A percentile compares a stretch with the other conserved stretches of the same genome.
Evolutionary conservation across 805 yeast genomes (phyloP).

Genomic region (Candida boleticola): DNA sequence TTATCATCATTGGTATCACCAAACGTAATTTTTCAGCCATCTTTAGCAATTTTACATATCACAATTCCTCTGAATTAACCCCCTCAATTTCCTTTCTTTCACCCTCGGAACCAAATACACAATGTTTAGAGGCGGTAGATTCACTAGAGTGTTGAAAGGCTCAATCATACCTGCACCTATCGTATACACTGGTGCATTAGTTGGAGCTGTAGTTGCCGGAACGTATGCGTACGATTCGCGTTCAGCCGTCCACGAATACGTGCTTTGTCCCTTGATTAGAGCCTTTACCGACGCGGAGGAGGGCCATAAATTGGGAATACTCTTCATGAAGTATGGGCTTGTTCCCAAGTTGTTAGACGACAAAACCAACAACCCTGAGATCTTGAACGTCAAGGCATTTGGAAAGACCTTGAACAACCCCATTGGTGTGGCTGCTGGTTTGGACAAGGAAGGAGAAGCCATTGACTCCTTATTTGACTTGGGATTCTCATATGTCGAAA

Average conservation of each 20-base stretch:
- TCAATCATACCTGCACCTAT: conserved; percentile 18
- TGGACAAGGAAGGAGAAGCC: conserved; percentile 91
- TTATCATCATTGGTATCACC: too few species aligned
- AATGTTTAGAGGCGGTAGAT: conserved; percentile 1
- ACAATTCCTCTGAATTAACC: too few species aligned
- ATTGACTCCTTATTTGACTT: conserved; percentile 72
- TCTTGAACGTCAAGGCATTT: conserved; percentile 62
- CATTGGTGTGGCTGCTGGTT: conserved; percentile 92
- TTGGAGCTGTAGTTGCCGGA: conserved; percentile 38
- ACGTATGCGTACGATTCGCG: conserved; percentile 70
- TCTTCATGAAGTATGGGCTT: conserved; percentile 64
- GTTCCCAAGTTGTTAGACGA: conserved; percentile 61
- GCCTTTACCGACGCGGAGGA: conserved; percentile 74
- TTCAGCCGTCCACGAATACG: conserved; percentile 78
- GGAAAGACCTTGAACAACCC: conserved; percentile 72
- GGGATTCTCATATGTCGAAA: conserved; percentile 89
- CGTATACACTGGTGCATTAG: conserved; percentile 14
- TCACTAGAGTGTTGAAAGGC: neutral
- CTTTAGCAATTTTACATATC: too few species aligned
- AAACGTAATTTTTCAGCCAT: too few species aligned
- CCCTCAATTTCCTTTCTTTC: too few species aligned
- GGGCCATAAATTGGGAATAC: conserved; percentile 78
- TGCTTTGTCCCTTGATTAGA: conserved; percentile 75
- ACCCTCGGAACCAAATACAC: too few species aligned
- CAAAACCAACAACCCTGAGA: conserved; percentile 38